Conservation (phyloP, 1,284 basidiomycete species). For the Peniophora sp. region DNA sequence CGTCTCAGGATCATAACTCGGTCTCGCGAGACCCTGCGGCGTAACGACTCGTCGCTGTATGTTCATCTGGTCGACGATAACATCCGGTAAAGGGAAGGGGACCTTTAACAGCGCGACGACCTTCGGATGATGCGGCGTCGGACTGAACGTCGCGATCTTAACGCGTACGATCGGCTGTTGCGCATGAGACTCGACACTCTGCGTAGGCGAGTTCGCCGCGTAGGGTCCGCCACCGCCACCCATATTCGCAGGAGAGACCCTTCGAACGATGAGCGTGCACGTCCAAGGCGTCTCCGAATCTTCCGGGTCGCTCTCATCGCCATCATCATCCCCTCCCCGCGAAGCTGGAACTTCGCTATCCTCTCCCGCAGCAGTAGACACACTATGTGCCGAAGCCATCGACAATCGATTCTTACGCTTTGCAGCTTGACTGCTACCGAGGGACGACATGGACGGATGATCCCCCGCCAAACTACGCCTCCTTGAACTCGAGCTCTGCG, state of each 20-base stretch:
- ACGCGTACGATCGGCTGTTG: slow-evolving; percentile 19
- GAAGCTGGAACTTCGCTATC: slow-evolving; percentile 13
- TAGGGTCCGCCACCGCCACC: slow-evolving; percentile 4
- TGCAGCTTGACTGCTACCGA: neutral
- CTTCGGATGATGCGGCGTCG: slow-evolving; percentile 95
- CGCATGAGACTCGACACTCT: neutral
- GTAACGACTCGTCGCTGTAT: slow-evolving; percentile 44
- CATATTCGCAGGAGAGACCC: slow-evolving; percentile 9
- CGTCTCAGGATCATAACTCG: slow-evolving; percentile 15
- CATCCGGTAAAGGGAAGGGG: slow-evolving; percentile 76
- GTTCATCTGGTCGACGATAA: slow-evolving; percentile 55
- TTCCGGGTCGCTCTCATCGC: slow-evolving; percentile 82
- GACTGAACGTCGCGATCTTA: slow-evolving; percentile 77
- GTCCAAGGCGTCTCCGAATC: slow-evolving; percentile 95
- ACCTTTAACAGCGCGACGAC: slow-evolving; percentile 88
- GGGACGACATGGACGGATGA: slow-evolving; percentile 1
- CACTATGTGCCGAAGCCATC: no score
- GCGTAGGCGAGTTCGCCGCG: neutral
- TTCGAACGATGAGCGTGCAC: slow-evolving; percentile 60
- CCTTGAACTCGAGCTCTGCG: neutral
- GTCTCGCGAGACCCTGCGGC: slow-evolving; percentile 33
- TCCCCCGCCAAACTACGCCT: slow-evolving; percentile 10
- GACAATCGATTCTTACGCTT: neutral
- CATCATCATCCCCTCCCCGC: slow-evolving; percentile 34
- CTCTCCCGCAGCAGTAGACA: slow-evolving; percentile 8